Percentiles rank a stretch among this genome's conserved stretches.
These are phyloP conservation scores for Botryotinia convoluta DNA, from an alignment of 2,329 filamentous ascomycete species.

Conservation along the genomic window DNA sequence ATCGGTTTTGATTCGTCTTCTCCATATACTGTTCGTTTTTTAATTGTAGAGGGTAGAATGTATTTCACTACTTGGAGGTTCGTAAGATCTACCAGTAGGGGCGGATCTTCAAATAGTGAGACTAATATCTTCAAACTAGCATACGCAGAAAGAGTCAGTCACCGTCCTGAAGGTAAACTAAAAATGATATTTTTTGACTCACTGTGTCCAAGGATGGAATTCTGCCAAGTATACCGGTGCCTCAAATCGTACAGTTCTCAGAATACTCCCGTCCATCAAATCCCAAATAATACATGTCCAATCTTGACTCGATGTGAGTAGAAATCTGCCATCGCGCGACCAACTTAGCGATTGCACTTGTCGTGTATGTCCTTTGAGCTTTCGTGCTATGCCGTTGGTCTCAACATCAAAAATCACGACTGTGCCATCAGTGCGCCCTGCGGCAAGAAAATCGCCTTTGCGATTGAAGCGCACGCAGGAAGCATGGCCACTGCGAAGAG, in stretches of 20 bases:
- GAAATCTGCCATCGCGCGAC: conserved; percentile 86
- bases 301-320: conserved; percentile 90
- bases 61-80: conserved; percentile 69
- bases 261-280: conserved; percentile 66
- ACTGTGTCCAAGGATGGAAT: conserved; percentile 88
- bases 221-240: conserved; percentile 95
- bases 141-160: conserved; percentile 9
- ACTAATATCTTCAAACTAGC: conserved; percentile 78
- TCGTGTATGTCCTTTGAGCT: conserved; percentile 87
- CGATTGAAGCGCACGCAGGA: conserved; percentile 83
- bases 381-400: conserved; percentile 93
- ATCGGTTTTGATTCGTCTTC: conserved; percentile 76
- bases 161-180: background rate
- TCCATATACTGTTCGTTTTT: conserved; percentile 69
- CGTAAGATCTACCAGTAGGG: conserved; percentile 79
- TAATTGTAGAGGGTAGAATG: conserved; percentile 70
- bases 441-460: conserved; percentile 90
- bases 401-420: conserved; percentile 97
- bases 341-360: conserved; percentile 95
- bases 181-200: conserved; percentile 36
- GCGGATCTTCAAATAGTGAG: conserved; percentile 90
- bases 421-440: conserved; percentile 88
- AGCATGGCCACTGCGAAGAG: conserved; percentile 70
- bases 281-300: conserved; percentile 98
- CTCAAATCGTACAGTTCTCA: conserved; percentile 83